Evolutionary conservation across 148 eudicot species (phyloP), one percentile per base, ranked within the genome.

Genomic region (Persicaria tinctoria): DNA sequence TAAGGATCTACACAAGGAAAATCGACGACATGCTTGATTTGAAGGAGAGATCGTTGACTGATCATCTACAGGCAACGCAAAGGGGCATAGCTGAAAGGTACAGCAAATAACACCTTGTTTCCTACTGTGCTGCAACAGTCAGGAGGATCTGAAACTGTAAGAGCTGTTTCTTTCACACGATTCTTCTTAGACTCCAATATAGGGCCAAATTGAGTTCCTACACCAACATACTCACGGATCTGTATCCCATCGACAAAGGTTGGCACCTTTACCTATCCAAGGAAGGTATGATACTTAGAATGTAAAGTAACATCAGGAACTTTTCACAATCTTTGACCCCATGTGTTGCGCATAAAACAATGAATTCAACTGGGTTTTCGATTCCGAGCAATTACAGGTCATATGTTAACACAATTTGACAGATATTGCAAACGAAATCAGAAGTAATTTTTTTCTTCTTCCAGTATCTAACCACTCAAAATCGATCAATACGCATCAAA

Each of bases 191-290:
- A 92, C 75, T 92, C 99, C 79, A 92, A 80, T 11, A 93, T 95
- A 38, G 89, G 89, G 59, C 97, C 97, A 79, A 92, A 95, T 72
- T 96, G 90, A 77, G 99, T 97, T 73, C 99, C 99, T 47, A 95
- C 85, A 16, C 99, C 99, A 5, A 95, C 97, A 86, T 85, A 95
- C 82, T 95, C 92, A n/a, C 56, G 73, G 23, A 75, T 81, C 81
- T 89, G 90, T 72, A 73, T 73, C 74, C 93, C 99, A 79, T 87
- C 86, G 81, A 90, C 72, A 85, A 87, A 90, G 11, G 88, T 84
- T 2, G 96, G 91, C 45, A 95, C 92, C 84, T 95, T 92, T 51
- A 95, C 99, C 99, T 95, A 79, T 50, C 79, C 47, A 68, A 68
- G 71, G 49, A 38, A 44, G 47, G 45, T 6, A 27, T 7, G 46